Conservation (phyloP, 495 filamentous ascomycete genomes). For the Chlorociboria aeruginascens region DNA sequence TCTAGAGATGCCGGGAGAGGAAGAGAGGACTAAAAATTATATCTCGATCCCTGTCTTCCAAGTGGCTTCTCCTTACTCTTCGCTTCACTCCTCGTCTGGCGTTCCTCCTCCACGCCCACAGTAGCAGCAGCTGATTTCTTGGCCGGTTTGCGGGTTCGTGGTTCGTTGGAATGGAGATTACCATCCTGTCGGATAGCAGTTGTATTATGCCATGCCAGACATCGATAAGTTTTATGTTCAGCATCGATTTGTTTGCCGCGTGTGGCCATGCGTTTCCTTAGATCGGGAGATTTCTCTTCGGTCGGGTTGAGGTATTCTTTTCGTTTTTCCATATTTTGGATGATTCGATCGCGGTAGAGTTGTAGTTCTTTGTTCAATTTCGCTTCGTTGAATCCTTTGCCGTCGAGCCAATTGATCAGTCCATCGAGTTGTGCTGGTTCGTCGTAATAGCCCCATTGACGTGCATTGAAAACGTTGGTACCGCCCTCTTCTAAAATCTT, state of each 20-base stretch:
- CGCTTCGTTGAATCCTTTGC: slow-evolving; percentile 67
- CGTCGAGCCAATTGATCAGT: slow-evolving; percentile 80
- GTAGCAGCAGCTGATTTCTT: slow-evolving; percentile 30
- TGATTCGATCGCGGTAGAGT: slow-evolving; percentile 64
- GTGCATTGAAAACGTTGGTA: slow-evolving; percentile 64
- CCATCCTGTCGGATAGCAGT: slow-evolving; percentile 65
- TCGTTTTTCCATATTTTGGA: slow-evolving; percentile 66
- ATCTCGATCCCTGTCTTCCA: slow-evolving; percentile 8
- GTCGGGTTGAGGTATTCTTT: slow-evolving; percentile 53
- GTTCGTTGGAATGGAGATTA: slow-evolving; percentile 70
- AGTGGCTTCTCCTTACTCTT: slow-evolving; percentile 33
- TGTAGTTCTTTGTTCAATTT: slow-evolving; percentile 79
- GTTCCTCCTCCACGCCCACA: slow-evolving; percentile 20
- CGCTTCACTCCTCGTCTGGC: slow-evolving; percentile 28
- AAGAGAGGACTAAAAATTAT: background rate
- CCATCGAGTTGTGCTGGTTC: slow-evolving; percentile 63
- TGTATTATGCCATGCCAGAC: slow-evolving; percentile 72
- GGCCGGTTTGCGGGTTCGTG: slow-evolving; percentile 47
- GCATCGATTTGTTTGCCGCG: slow-evolving; percentile 59
- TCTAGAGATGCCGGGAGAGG: too few relatives aligned
- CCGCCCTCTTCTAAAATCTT: slow-evolving; percentile 77
- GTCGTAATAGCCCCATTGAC: slow-evolving; percentile 85
- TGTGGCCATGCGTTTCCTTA: slow-evolving; percentile 58
- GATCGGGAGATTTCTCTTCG: slow-evolving; percentile 36
- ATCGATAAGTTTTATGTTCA: slow-evolving; percentile 48